Base-by-base conservation (phyloP, 2,329 filamentous ascomycete genomes). In the Xylaria polymorpha region DNA sequence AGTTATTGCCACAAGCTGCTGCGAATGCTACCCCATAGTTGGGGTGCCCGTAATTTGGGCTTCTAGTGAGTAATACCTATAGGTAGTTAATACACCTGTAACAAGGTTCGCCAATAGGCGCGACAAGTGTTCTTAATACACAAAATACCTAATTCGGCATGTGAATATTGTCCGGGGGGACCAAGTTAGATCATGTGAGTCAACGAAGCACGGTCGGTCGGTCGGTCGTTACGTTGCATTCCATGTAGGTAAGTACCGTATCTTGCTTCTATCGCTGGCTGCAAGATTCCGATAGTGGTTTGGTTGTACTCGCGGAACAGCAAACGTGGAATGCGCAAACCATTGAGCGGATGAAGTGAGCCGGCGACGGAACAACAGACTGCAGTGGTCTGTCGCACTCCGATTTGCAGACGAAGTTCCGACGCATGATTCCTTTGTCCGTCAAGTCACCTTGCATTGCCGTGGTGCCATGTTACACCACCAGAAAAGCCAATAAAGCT, bases 231-330 rank as follows among this genome's bases (percentile, higher is more conserved):
- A 63, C 37, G 44, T 59, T 55, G 41, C 46, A 59, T 55, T 66
- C 20, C 18, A 46, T n/a, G 44, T 32, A 41, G 25, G 29, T 20
- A 61, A 50, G 64, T 71, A 39, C 67, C 53, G 55, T 51, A 71
- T 71, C 69, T 71, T 64, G 62, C 63, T 66, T 66, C 56, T 66
- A 4, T 41, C 29, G 50, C 29, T 46, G 14, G 41, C 63, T 69
- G 69, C 56, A 58, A 67, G 60, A 55, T 67, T 25, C 69, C 69
- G 66, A 20, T 18, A 18, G 63, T 55, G 37, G 58, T 71, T 58
- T 37, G 35, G 60, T 43, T 20, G 60, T 48, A 37, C 51, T 61
- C 53, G 43, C 48, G 22, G 56, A 43, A 22, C 20, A 67, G 61
- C 69, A 67, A 67, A 70, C 64, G 60, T 59, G 60, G 37, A 39